phyloP scores from a whole-genome alignment of 208 protist genomes.

The Wallacemonas rigidus region DNA sequence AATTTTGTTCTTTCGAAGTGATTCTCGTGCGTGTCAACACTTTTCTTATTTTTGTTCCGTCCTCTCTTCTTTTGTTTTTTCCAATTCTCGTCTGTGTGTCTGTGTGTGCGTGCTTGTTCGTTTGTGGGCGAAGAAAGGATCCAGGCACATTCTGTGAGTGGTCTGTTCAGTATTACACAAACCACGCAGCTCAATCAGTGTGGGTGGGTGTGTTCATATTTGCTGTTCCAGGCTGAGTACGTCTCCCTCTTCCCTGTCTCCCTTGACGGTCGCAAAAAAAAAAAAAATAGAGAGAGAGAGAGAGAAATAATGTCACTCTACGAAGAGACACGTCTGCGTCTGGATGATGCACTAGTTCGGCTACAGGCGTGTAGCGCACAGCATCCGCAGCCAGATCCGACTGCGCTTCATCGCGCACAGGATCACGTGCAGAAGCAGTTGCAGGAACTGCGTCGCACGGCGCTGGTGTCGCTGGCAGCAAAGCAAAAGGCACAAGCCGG shows the following conservation, averaged over 20 bases:
- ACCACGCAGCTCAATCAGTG: no score
- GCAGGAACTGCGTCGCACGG: slow-evolving; percentile 21
- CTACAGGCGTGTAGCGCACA: slow-evolving; percentile 12
- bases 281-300: no score
- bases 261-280: no score
- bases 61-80: background rate
- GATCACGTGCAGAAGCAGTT: slow-evolving; percentile 19
- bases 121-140: background rate
- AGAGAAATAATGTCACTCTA: slow-evolving; percentile 13
- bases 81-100: background rate
- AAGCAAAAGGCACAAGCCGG: background rate
- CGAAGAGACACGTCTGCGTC: slow-evolving; percentile 3
- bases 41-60: slow-evolving; percentile 1
- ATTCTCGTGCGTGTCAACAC: background rate
- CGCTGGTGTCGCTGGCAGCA: slow-evolving; percentile 14
- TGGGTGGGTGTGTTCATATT: background rate
- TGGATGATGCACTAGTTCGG: background rate
- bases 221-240: background rate
- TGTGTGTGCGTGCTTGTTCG: slow-evolving; percentile 5
- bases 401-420: slow-evolving; percentile 18
- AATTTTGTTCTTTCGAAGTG: background rate
- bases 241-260: no score
- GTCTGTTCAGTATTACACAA: no score
- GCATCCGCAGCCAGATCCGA: slow-evolving; percentile 1
- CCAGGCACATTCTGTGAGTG: no score